Base-by-base conservation (phyloP, 2,329 filamentous ascomycete species). In the Pyrenophora seminiperda region DNA sequence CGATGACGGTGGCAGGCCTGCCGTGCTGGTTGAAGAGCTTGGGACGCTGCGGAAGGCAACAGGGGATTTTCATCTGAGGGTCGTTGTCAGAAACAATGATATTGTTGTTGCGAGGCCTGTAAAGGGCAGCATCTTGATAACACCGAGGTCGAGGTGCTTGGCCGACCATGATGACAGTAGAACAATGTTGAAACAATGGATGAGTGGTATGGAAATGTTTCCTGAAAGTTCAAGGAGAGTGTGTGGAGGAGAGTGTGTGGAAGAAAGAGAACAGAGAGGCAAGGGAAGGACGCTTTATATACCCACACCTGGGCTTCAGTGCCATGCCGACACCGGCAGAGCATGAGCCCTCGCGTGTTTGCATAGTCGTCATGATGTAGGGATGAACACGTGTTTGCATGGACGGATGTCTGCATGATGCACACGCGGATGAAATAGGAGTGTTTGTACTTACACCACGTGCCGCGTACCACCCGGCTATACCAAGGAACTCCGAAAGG, bases 21-120 rank as follows among this genome's bases (percentile, higher is more conserved):
- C 78, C 79, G 31, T 71, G 67, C 36, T 51, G 71, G 51, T 70
- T 74, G 64, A 73, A 66, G 44, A 62, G 63, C 24, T 60, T 62
- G 7, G 72, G 77, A 7, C 74, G 74, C 31, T 56, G 55, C 11
- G 69, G 67, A 11, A 75, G 68, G 4, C 51, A 31, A 1, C 32
- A 10, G 2, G 71, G 69, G 7, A 67, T 42, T 1, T 50, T 24
- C 14, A 65, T 33, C 71, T 73, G 56, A 13, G 37, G 24, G 11
- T 20, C 20, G 29, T 41, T 43, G 56, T 69, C 52, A 65, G 7
- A 9, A 4, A 62, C 61, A 31, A 58, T 45, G 15, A 66, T 53
- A 43, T 65, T 58, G 7, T 55, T 55, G 43, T 70, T 54, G 41
- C 62, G 43, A 10, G 46, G 44, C 15, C 36, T 30, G 38, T 52